Conservation (phyloP, 2,329 filamentous ascomycete species). For the Aspergillus ochraceus region DNA sequence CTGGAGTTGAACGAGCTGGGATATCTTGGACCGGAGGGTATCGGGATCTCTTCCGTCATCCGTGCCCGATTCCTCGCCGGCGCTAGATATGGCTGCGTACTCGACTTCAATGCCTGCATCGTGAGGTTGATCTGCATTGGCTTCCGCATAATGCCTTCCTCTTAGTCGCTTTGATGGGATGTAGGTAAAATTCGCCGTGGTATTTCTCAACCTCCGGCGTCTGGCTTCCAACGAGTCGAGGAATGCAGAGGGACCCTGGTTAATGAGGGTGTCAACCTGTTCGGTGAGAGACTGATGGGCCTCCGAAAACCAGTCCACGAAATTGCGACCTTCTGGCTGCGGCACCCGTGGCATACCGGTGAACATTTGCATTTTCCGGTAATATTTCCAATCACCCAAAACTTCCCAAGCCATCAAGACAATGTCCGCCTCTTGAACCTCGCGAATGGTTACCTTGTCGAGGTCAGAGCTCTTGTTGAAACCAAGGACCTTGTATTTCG, state of each 20-base stretch:
- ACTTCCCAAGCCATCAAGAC: slow-evolving; percentile 57
- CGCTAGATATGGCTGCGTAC: slow-evolving; percentile 19
- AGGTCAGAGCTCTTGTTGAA: slow-evolving; percentile 42
- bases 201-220: slow-evolving; percentile 34
- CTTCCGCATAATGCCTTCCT: slow-evolving; percentile 27
- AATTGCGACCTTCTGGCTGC: slow-evolving; percentile 47
- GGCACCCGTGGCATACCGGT: slow-evolving; percentile 48
- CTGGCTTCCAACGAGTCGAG: slow-evolving; percentile 28
- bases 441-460: slow-evolving; percentile 40
- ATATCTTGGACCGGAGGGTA: slow-evolving; percentile 17
- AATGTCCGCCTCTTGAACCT: slow-evolving; percentile 53
- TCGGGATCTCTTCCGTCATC: slow-evolving; percentile 11
- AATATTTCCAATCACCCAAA: slow-evolving; percentile 50
- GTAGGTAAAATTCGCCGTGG: slow-evolving; percentile 40
- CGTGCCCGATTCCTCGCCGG: slow-evolving; percentile 14
- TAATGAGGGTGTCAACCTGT: slow-evolving; percentile 41
- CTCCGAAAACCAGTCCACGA: slow-evolving; percentile 55
- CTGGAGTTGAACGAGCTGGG: slow-evolving; percentile 11
- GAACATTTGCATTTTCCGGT: slow-evolving; percentile 51
- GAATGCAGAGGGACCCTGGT: slow-evolving; percentile 32
- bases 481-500: slow-evolving; percentile 44
- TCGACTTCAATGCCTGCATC: not conserved
- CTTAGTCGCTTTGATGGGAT: slow-evolving; percentile 33
- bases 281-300: slow-evolving; percentile 43
- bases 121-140: slow-evolving; percentile 3